Base-by-base conservation (phyloP, 73 alveolate genomes). In the Paramecium tetraurelia region DNA sequence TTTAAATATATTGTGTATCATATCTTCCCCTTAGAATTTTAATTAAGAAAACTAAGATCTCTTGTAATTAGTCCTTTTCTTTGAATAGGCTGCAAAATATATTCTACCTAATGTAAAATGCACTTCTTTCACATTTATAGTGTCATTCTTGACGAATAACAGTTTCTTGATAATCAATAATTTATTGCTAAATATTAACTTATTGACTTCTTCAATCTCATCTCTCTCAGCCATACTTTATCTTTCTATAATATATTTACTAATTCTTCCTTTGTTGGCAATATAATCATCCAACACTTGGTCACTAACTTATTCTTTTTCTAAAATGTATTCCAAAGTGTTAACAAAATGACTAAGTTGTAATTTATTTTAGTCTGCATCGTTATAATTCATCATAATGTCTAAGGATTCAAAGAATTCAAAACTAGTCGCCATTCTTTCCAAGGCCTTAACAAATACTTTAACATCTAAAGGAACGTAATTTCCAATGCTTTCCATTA, bases 21-120 rank as follows among this genome's bases (percentile, higher is more conserved):
- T 70, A 24, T 88, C 94, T 43, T 69, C 86, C 18, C 94, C 94
- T 35, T 76, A 22, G n/a, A 69, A 71, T 71, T 88, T 43, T 18
- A 88, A 44, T 14, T 88, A n/a, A 29, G 46, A 57, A 14, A 88
- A 88, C 12, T 57, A 36, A 24, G 75, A 69, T 70, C 94, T 70
- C 27, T 70, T 68, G 18, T 40, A 88, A 44, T 88, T 88, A 24
- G 90, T 43, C 70, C 94, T 88, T 7, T 88, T 69, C 41, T 80
- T 63, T 27, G 90, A 70, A 44, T 88, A 83, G 5, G 90, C 94
- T 21, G 94, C 94, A 88, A 88, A 88, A 41, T 88, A 88, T 29
- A 88, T 31, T 88, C 94, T 63, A 10, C 90, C 94, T 21, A 88
- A 58, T 6, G 94, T 68, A 71, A 70, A 88, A 70, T 88, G 94